Evolutionary conservation across 1,139 yeast genomes (phyloP).

Genomic region (Kodamaea anthophila): DNA sequence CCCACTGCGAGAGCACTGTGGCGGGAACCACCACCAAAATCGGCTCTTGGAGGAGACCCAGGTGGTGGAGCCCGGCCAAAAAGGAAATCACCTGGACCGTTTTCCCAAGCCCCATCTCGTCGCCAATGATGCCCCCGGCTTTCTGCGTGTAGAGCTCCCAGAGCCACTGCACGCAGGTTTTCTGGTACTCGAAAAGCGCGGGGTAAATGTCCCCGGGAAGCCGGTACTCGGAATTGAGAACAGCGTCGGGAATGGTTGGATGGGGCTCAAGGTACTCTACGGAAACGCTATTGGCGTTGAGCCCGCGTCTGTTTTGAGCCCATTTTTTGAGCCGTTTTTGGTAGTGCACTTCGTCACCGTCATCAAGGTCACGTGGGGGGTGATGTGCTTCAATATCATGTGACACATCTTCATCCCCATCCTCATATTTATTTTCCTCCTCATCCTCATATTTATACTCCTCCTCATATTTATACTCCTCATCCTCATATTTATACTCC

Average conservation of each 20-base stretch:
- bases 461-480: constrained; percentile 12
- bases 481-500: constrained; percentile 16
- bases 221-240: constrained; percentile 58
- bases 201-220: constrained; percentile 92
- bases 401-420: constrained; percentile 2
- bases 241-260: constrained; percentile 71
- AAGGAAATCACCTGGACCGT: constrained; percentile 90
- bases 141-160: constrained; percentile 82
- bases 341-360: constrained; percentile 67
- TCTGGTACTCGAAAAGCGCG: constrained; percentile 83
- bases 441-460: constrained; percentile 3
- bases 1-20: constrained; percentile 94
- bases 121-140: constrained; percentile 93
- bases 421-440: constrained; percentile 3
- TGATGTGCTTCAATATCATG: constrained; percentile 4
- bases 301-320: constrained; percentile 42
- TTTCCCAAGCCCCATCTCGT: constrained; percentile 97
- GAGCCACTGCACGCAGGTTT: constrained; percentile 79
- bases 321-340: constrained; percentile 55
- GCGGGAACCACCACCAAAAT: constrained; percentile 92
- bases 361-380: constrained; percentile 44
- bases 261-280: constrained; percentile 73
- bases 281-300: constrained; percentile 15
- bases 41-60: constrained; percentile 69
- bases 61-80: constrained; percentile 83